Conservation (phyloP, 139 green algal genomes). For the Haematococcus sp. region DNA sequence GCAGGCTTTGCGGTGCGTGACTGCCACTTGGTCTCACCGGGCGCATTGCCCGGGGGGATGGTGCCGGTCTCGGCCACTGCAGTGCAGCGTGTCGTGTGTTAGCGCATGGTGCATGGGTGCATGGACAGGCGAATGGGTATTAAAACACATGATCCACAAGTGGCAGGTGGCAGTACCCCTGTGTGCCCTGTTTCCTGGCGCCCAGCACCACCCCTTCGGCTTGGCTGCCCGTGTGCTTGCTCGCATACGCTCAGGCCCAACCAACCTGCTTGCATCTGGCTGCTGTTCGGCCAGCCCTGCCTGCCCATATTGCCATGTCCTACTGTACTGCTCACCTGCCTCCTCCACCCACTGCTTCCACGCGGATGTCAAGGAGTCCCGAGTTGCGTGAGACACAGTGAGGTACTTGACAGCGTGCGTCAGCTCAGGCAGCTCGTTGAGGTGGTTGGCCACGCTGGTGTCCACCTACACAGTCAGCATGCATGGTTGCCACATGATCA, state of each 20-base stretch:
- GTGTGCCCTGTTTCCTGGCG: no score
- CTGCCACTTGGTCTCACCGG: constrained; percentile 69
- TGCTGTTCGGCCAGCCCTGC: no score
- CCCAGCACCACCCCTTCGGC: no score
- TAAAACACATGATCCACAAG: no score
- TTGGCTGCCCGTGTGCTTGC: no score
- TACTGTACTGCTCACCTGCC: constrained; percentile 25
- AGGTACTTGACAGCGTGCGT: constrained; percentile 52
- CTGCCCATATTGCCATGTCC: no score
- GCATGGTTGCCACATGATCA: no score
- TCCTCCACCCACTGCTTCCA: constrained; percentile 88
- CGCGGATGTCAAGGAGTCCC: constrained; percentile 65
- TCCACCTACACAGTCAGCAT: constrained; percentile 52
- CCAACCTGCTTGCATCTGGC: no score
- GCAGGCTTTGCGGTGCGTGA: constrained; percentile 29
- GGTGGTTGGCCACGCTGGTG: constrained; percentile 67
- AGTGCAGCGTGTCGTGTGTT: not conserved
- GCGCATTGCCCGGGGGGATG: constrained; percentile 80
- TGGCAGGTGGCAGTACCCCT: no score
- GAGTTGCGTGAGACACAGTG: constrained; percentile 40
- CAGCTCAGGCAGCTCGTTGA: constrained; percentile 69
- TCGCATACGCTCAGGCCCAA: no score
- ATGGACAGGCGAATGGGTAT: no score
- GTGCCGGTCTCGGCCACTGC: constrained; percentile 61
- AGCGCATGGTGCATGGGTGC: no score